Evolutionary conservation across 768 basidiomycete genomes (phyloP), one percentile per base, ranked within the genome.

Genomic region (Trametes maxima): DNA sequence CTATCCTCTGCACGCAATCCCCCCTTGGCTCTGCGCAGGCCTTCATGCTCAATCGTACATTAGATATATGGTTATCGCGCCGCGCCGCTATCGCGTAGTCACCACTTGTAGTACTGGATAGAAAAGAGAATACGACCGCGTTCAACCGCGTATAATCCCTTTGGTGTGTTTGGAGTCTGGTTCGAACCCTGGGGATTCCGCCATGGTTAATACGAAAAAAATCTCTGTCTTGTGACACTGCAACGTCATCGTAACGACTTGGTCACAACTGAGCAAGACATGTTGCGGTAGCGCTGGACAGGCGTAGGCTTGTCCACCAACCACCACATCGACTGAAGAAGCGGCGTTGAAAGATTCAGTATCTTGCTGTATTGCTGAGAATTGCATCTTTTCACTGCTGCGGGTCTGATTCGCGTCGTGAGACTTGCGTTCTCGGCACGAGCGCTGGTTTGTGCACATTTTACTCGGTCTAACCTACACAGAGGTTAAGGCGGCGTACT

Each of bases 121-220:
- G 57, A 59, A 63, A 64, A 35, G 54, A 63, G 58, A 64, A 64
- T 56, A 64, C 62, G 24, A 64, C 54, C 62, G 62, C 62, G 62
- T 56, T 64, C 62, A 64, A 64, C 62, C 62, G 62, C 62, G 62
- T 43, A 45, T 33, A 7, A 36, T 42, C 28, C 37, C 19, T 2
- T 22, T 6, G 8, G 45, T 22, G 45, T 46, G 45, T 13, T 13
- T 10, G 44, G 44, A n/a, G n/a, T 45, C 17, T 21, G 10, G n/a
- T 10, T n/a, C n/a, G n/a, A n/a, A n/a, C n/a, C n/a, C 17, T 10
- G 21, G 17, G 5, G 21, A 3, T 19, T n/a, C n/a, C 2, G 16
- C 13, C 3, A 45, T 6, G 5, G 17, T 17, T 22, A 17, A 6
- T 2, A 8, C 28, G 28, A 33, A 33, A 33, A 33, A 33, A 33